phyloP scores from a whole-genome alignment of 306 rosid genomes.

The Vigna angularis region DNA sequence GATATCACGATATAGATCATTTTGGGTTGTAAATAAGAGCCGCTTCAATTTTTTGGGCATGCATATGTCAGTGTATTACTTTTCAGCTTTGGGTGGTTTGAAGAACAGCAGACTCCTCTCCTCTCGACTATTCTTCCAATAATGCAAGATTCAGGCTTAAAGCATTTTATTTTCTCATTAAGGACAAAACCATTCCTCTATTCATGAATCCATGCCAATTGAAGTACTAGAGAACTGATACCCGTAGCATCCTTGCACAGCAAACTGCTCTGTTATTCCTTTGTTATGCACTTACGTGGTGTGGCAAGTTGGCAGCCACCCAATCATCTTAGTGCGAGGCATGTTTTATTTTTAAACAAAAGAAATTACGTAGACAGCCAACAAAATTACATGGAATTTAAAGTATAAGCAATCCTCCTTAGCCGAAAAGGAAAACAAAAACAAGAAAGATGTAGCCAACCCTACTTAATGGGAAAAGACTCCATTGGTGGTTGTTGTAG shows the following conservation, averaged over 20 bases:
- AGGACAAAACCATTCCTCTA: not conserved
- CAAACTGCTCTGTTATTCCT: slow-evolving; percentile 4
- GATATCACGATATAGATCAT: slow-evolving; percentile 1
- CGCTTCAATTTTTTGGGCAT: slow-evolving; percentile 12
- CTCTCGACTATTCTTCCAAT: slow-evolving; percentile 11
- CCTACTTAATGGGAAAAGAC: not conserved
- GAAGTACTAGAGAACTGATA: slow-evolving; percentile 17
- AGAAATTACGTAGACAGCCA: not conserved
- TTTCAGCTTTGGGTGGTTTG: slow-evolving; percentile 3
- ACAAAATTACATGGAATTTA: slow-evolving; percentile 15
- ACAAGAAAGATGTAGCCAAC: not conserved
- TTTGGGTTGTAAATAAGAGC: not conserved
- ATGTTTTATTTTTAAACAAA: not conserved
- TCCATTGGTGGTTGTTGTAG: not conserved
- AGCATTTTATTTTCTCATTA: slow-evolving; percentile 23
- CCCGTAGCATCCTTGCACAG: not conserved
- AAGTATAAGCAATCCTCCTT: slow-evolving; percentile 13
- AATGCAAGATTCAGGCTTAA: slow-evolving; percentile 9
- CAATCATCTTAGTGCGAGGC: not conserved
- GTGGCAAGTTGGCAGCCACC: slow-evolving; percentile 19
- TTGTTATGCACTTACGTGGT: not conserved
- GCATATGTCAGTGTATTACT: slow-evolving; percentile 10
- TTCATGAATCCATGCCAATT: slow-evolving; percentile 28
- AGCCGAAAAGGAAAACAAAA: not conserved
- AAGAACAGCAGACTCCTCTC: slow-evolving; percentile 6